These are phyloP conservation scores for Boletus rubescentipes DNA, from an alignment of 768 basidiomycete species.

Conservation along the genomic window DNA sequence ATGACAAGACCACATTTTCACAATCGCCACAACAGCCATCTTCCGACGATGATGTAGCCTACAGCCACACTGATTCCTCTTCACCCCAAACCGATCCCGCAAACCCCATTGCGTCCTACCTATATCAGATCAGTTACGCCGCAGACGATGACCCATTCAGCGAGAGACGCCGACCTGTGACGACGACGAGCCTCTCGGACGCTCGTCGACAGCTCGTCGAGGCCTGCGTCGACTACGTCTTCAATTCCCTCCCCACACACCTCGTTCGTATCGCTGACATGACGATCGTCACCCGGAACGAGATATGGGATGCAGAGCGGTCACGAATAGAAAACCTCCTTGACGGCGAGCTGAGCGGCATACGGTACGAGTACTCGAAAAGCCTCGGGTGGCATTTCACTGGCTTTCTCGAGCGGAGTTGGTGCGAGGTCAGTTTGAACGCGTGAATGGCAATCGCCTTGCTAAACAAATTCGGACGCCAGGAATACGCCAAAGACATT, in stretches of 20 bases:
- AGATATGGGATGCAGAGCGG: constrained; percentile 8
- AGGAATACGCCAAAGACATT: constrained; percentile 6
- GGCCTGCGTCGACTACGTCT: constrained; percentile 3
- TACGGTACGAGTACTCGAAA: constrained; percentile 4
- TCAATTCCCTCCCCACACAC: constrained; percentile 7
- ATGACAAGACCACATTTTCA: neutral
- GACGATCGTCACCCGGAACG: constrained; percentile 4
- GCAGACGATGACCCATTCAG: constrained; percentile 10
- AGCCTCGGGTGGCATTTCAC: neutral
- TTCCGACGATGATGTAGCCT: too few species aligned
- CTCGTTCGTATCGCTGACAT: constrained; percentile 4
- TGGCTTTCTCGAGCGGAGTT: constrained; percentile 8
- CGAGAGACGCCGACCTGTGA: neutral
- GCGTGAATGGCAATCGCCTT: too few species aligned
- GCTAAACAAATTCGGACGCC: neutral
- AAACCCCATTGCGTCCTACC: constrained; percentile 1
- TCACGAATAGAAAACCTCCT: neutral
- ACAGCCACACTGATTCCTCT: neutral
- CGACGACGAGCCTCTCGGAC: neutral
- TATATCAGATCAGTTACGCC: constrained; percentile 10
- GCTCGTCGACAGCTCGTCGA: constrained; percentile 8
- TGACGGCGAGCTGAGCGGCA: neutral
- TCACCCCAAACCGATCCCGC: neutral
- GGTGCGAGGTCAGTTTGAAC: neutral
- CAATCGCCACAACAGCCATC: neutral